Conservation (phyloP, 257 asterid species). For the Handroanthus guayacan region DNA sequence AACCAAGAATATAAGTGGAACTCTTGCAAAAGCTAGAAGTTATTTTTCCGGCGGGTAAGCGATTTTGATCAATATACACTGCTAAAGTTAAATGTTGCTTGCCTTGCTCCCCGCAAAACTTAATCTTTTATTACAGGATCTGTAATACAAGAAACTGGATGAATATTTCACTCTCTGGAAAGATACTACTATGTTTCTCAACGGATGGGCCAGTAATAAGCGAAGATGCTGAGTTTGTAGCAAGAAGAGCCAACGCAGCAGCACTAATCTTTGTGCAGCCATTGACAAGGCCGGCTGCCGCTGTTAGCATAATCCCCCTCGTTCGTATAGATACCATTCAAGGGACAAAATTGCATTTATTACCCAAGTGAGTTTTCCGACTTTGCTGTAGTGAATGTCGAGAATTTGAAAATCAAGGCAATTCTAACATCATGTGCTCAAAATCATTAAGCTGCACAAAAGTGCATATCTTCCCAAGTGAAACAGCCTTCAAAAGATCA, state of each 20-base stretch:
- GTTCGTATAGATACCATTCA: constrained; percentile 56
- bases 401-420: too few species aligned
- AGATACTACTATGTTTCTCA: constrained; percentile 52
- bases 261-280: constrained; percentile 67
- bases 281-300: constrained; percentile 49
- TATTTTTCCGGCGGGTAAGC: constrained; percentile 49
- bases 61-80: background rate
- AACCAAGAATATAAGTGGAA: constrained; percentile 41
- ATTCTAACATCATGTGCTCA: background rate
- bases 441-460: constrained; percentile 41
- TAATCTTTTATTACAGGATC: constrained; percentile 35
- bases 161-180: constrained; percentile 42
- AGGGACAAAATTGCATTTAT: constrained; percentile 48
- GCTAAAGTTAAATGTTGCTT: background rate
- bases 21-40: constrained; percentile 38
- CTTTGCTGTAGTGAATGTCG: background rate
- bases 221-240: constrained; percentile 49
- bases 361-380: constrained; percentile 35
- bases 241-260: constrained; percentile 44
- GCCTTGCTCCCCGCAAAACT: background rate
- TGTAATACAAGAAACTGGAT: constrained; percentile 41
- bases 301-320: constrained; percentile 53
- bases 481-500: constrained; percentile 46
- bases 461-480: constrained; percentile 50
- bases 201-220: constrained; percentile 41